Evolutionary conservation across 331 rosid species (phyloP).

Genomic region (Pyrus hybrid): DNA sequence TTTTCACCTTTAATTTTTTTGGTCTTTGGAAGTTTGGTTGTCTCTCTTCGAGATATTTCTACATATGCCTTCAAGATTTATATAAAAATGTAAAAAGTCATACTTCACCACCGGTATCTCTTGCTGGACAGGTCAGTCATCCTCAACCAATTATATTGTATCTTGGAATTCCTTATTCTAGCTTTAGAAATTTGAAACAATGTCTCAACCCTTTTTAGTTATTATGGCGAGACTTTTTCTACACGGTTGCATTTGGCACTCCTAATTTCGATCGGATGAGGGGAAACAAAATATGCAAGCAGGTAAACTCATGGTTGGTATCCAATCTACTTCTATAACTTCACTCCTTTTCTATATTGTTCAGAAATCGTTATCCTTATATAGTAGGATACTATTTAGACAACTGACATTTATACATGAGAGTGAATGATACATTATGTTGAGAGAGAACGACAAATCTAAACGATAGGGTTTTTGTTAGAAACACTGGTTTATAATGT

Average conservation of each 20-base stretch:
- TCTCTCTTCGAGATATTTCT: conserved; percentile 86
- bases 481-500: neutral
- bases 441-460: neutral
- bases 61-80: conserved; percentile 58
- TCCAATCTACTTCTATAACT: neutral
- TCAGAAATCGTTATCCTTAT: neutral
- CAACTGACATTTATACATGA: neutral
- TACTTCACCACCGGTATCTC: conserved; percentile 83
- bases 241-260: conserved; percentile 84
- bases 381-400: neutral
- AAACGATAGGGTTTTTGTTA: neutral
- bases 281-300: conserved; percentile 84
- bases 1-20: neutral
- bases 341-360: neutral
- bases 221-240: conserved; percentile 92
- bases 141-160: conserved; percentile 7
- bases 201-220: conserved; percentile 31
- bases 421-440: neutral
- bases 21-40: conserved; percentile 72
- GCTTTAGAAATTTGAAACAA: conserved; percentile 22
- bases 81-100: conserved; percentile 54
- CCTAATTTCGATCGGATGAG: conserved; percentile 81
- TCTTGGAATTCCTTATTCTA: neutral
- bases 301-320: conserved; percentile 32
- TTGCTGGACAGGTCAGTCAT: conserved; percentile 69